These are phyloP conservation scores for Colletotrichum echinochloae DNA, from an alignment of 2,329 filamentous ascomycete species.

Conservation along the genomic window DNA sequence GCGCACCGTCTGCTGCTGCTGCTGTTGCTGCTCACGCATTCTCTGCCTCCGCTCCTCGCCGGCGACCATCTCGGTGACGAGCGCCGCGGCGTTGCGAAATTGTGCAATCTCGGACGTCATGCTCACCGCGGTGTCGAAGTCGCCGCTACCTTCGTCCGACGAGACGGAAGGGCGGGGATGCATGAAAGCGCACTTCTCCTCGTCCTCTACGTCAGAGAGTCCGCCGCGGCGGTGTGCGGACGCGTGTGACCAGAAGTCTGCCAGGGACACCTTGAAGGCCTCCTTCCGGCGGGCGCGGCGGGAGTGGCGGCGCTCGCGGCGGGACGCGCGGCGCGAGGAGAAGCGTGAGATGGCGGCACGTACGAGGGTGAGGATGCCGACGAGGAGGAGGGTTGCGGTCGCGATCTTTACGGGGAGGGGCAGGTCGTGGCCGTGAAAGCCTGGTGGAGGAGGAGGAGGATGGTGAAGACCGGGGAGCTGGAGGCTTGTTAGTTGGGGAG, in stretches of 20 bases:
- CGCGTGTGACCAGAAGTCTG: constrained; percentile 47
- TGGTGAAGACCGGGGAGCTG: background rate
- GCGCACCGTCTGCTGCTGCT: constrained; percentile 47
- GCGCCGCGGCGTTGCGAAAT: constrained; percentile 59
- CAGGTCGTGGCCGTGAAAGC: constrained; percentile 34
- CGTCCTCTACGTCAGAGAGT: constrained; percentile 46
- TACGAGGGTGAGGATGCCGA: constrained; percentile 44
- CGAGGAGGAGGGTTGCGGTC: constrained; percentile 44
- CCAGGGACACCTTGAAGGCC: constrained; percentile 38
- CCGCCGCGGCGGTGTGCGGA: constrained; percentile 45
- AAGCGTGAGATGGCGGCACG: constrained; percentile 41
- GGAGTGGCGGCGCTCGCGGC: constrained; percentile 43
- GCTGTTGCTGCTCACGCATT: constrained; percentile 39
- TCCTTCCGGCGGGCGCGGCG: constrained; percentile 43
- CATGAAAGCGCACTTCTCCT: constrained; percentile 54
- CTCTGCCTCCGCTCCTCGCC: constrained; percentile 52
- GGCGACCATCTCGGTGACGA: constrained; percentile 60
- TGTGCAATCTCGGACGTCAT: constrained; percentile 64
- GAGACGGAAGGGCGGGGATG: constrained; percentile 33
- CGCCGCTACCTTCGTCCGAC: constrained; percentile 25
- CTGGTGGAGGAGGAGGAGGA: constrained; percentile 15
- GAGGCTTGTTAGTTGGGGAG: no score
- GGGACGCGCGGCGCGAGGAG: constrained; percentile 23
- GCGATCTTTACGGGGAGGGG: constrained; percentile 45
- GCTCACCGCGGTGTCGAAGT: constrained; percentile 44